A percentile compares a stretch with the other conserved stretches of the same genome.
Conservation (phyloP, 2,329 filamentous ascomycete genomes). For the Ophiocordyceps polyrhachis-furcata region DNA sequence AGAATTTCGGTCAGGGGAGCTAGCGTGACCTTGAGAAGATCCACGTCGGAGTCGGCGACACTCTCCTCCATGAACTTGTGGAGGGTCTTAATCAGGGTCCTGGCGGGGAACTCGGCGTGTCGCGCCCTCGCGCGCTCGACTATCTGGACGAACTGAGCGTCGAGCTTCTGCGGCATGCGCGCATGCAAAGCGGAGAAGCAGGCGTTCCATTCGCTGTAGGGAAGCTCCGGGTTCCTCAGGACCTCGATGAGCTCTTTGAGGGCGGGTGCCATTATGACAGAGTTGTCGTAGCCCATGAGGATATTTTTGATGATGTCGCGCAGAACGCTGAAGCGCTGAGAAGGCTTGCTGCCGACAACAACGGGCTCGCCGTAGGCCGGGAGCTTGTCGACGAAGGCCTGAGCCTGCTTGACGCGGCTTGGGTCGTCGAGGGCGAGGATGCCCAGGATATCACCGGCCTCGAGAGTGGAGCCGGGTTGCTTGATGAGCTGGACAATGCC, state of each 20-base stretch:
- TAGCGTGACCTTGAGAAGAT: constrained; percentile 53
- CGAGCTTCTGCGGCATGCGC: constrained; percentile 89
- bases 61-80: constrained; percentile 80
- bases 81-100: constrained; percentile 67
- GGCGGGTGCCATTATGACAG: constrained; percentile 79
- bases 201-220: constrained; percentile 90
- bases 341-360: constrained; percentile 75
- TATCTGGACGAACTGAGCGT: constrained; percentile 62
- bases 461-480: constrained; percentile 92
- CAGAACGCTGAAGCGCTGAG: constrained; percentile 67
- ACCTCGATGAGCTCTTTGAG: constrained; percentile 82
- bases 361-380: constrained; percentile 74
- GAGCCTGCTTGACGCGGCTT: constrained; percentile 86
- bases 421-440: constrained; percentile 92
- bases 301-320: constrained; percentile 72
- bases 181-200: constrained; percentile 94
- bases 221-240: constrained; percentile 72
- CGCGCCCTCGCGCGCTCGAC: constrained; percentile 68
- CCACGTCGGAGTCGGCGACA: constrained; percentile 52
- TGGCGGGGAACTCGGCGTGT: constrained; percentile 77
- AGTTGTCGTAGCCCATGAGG: constrained; percentile 87
- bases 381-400: constrained; percentile 81
- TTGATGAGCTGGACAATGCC: constrained; percentile 97
- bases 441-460: constrained; percentile 96
- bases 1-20: constrained; percentile 63